Base-by-base conservation (phyloP, 495 filamentous ascomycete genomes). In the Aspergillus haitiensis region DNA sequence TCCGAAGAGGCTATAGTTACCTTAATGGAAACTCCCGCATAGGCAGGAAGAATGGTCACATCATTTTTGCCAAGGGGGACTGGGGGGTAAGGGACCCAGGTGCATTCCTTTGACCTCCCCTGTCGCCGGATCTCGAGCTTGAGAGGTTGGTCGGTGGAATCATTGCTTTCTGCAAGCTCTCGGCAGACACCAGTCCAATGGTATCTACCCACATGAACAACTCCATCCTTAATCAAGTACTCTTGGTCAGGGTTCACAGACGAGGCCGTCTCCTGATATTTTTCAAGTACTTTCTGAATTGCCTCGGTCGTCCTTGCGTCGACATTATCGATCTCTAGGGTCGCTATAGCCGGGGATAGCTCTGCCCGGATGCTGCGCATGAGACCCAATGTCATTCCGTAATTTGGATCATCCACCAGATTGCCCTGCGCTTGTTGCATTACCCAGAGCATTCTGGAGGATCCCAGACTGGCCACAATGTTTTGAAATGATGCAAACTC, bases 261-360 rank as follows among this genome's bases (percentile, higher is more conserved):
- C 5, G 36, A 27, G 9, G 36, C 37, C 18, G 11, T 42, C 0
- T 42, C 36, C 36, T 44, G 52, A 36, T 44, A 55, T 31, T 55
- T 40, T 18, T 55, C 52, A 2, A 44, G 34, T 13, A 55, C 52
- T n/a, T 55, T 44, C 15, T 13, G 9, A 11, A 45, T 45, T 5
- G 7, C n/a, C 16, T 32, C 37, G 1, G 16, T 15, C 3, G 36
- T 16, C 1, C 3, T 32, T 5, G 8, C 0, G 27, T 55, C 52
- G 31, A 55, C 7, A 15, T 31, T 32, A 21, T 55, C 52, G 21
- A 55, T 8, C 31, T 55, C 52, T 12, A 55, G 12, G 21, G 52
- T 55, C 3, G 37, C 52, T 11, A 55, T 9, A 4, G 36, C 21
- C 3, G 37, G 37, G 15, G 37, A 42, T 13, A 44, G 18, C 52